Conservation (phyloP, 1,284 basidiomycete species). For the Sporisorium scitamineum region DNA sequence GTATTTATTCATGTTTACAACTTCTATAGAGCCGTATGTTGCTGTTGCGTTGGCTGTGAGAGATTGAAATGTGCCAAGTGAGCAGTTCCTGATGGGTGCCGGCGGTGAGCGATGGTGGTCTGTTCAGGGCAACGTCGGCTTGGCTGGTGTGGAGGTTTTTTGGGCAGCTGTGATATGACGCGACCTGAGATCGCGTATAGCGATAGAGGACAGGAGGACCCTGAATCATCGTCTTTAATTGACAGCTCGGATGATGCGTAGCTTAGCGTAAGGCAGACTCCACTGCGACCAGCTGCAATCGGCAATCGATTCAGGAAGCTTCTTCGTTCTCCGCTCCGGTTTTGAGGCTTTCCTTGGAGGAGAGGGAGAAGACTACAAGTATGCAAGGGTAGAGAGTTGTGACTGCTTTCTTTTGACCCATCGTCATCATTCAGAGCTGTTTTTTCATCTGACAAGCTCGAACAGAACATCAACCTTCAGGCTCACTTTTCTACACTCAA, state of each 20-base stretch:
- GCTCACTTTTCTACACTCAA: background rate
- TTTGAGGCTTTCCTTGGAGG: too few relatives aligned
- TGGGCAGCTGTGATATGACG: constrained; percentile 32
- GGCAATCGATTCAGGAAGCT: background rate
- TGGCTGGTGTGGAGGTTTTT: constrained; percentile 41
- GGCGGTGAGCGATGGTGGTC: background rate
- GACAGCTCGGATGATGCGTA: constrained; percentile 42
- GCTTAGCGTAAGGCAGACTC: constrained; percentile 31
- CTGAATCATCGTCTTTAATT: constrained; percentile 27
- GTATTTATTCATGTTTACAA: background rate
- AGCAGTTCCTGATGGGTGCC: background rate
- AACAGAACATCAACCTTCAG: background rate
- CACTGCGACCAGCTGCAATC: background rate
- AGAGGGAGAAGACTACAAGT: background rate
- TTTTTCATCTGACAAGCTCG: background rate
- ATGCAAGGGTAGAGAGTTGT: background rate
- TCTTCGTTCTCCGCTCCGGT: background rate
- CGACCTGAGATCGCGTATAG: constrained; percentile 7
- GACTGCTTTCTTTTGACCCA: background rate
- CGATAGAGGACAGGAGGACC: constrained; percentile 20
- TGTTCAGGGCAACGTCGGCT: background rate
- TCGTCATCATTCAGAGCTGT: background rate
- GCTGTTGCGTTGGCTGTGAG: background rate
- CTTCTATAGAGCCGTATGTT: background rate
- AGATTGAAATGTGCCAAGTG: background rate